Base-by-base conservation (phyloP, 306 rosid species). In the Morella rubra region DNA sequence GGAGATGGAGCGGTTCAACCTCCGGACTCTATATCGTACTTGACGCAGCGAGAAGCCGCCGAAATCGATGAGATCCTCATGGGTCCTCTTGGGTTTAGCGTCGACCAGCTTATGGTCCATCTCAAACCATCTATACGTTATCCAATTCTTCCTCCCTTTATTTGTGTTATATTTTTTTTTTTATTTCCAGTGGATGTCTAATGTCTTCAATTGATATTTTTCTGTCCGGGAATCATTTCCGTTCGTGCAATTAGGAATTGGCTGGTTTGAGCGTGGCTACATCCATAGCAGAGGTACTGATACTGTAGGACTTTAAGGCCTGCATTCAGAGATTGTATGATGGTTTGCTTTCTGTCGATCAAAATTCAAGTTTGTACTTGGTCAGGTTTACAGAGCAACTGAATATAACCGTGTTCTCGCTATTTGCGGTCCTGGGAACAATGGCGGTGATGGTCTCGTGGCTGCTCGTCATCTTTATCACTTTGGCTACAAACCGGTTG, bases 341-440 rank as follows among this genome's bases (percentile, higher is more conserved):
- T 41, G 80, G 4, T 56, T 51, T 83, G 68, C 18, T 58, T 40
- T 75, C 16, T 82, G 68, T 46, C 45, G 77, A 42, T 75, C 32
- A 53, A 27, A 20, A 37, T 22, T 22, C 24, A 2, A 51, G 20
- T 72, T 76, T 50, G 13, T 78, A 58, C 79, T 78, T 54, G 67
- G 16, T 16, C 81, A 95, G 99, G 97, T 87, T 66, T 95, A 89
- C 84, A 91, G 87, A 80, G 81, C 87, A 7, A 64, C 83, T 51
- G 93, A 92, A 87, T 86, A 85, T 81, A 76, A 78, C 32, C 93
- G 89, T 19, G 93, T 95, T 73, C 98, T 95, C 55, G 81, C 79
- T 42, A 80, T 95, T 5, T 95, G 99, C 84, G 99, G 99, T 65
- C 99, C 99, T 75, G 99, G 99, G 69, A 95, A 95, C 85, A 95